Conservation (phyloP, 1,139 yeast species). For the Debaryomyces nepalensis region DNA sequence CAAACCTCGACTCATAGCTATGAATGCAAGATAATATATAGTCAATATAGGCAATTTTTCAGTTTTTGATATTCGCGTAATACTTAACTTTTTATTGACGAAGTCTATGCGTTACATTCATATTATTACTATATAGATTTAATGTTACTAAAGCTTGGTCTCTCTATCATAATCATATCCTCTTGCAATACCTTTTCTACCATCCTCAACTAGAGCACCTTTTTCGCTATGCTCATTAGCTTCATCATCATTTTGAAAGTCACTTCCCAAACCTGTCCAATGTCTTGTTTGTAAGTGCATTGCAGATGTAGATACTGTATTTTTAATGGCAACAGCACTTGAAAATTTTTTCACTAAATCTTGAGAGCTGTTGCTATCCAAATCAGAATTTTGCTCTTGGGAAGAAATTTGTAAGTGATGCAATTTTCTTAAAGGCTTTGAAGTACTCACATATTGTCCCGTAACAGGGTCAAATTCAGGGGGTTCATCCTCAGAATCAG, state of each 20-base stretch:
- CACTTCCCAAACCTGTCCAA: slow-evolving; percentile 95
- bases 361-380: slow-evolving; percentile 21
- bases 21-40: too few species aligned
- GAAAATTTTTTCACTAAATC: slow-evolving; percentile 64
- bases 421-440: slow-evolving; percentile 74
- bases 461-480: slow-evolving; percentile 91
- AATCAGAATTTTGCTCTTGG: slow-evolving; percentile 28
- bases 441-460: slow-evolving; percentile 68
- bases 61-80: not conserved
- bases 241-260: slow-evolving; percentile 47
- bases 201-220: slow-evolving; percentile 81
- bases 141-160: not conserved
- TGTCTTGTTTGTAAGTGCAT: slow-evolving; percentile 67
- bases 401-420: slow-evolving; percentile 64
- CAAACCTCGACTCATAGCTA: not conserved
- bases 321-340: slow-evolving; percentile 64
- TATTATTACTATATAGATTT: too few species aligned
- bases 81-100: not conserved
- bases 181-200: slow-evolving; percentile 86
- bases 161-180: slow-evolving; percentile 58
- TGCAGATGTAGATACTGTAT: slow-evolving; percentile 91
- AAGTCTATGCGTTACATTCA: not conserved
- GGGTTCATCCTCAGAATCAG: slow-evolving; percentile 59
- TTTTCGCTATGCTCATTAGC: slow-evolving; percentile 49
- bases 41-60: not conserved